Evolutionary conservation across 2,329 filamentous ascomycete genomes (phyloP), one percentile per base, ranked within the genome.

Genomic region (Diaporthe destruens): DNA sequence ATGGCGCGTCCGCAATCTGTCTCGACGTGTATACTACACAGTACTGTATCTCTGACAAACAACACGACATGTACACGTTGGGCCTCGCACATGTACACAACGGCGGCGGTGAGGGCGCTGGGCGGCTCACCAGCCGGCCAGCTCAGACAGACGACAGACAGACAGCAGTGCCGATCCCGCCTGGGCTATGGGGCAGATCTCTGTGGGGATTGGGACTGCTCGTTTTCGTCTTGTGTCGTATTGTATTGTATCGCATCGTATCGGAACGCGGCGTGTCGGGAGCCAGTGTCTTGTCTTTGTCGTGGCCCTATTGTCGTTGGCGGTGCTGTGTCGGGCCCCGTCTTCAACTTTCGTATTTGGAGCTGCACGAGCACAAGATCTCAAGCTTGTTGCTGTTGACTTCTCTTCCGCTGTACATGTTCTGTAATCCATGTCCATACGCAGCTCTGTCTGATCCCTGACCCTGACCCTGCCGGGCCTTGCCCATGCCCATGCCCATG

Each of bases 171-270:
- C 29, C 42, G 67, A 70, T 61, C 67, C 44, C 42, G 44, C 36
- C 56, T 8, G 32, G 44, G 42, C 67, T 51, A 4, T 39, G 36
- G 36, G n/a, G 32, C n/a, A 56, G 54, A 56, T 36, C 29, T 56
- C 29, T n/a, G n/a, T 34, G 54, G 29, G 29, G 29, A n/a, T 44
- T 39, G 36, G 36, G 36, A 14, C 36, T 65, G 59, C 25, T 36
- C 42, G 29, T 65, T 63, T 63, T 63, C 57, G 57, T 49, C 57
- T 53, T 36, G 29, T 65, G 61, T 65, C 44, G 61, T 36, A 44
- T 44, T 18, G 42, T 44, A 39, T 39, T 39, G 36, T 12, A 39
- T 39, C 36, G 11, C 36, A 44, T 65, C 44, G 61, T 36, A 51
- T 51, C 42, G 57, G 39, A 47, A 39, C 44, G 29, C 42, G 61